phyloP scores from a whole-genome alignment of 1,284 basidiomycete genomes.

The Marasmius tenuissimus region DNA sequence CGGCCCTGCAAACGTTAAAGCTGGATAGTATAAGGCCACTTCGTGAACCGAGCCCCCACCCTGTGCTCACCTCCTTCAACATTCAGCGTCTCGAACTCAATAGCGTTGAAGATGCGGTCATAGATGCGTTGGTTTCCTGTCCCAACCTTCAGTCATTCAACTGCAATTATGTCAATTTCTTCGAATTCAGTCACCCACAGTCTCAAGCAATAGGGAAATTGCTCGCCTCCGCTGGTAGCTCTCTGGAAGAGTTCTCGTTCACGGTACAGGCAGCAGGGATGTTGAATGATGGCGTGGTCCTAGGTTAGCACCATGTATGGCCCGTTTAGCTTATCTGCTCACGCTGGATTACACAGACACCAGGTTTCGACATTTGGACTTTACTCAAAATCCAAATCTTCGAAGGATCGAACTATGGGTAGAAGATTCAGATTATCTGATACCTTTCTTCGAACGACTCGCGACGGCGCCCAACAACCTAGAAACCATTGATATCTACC shows the following conservation, averaged over 20 bases:
- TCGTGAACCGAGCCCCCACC: background rate
- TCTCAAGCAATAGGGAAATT: background rate
- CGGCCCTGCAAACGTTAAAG: background rate
- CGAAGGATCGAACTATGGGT: background rate
- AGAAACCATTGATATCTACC: background rate
- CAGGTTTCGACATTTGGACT: background rate
- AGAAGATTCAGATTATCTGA: background rate
- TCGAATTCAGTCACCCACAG: background rate
- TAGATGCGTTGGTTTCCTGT: background rate
- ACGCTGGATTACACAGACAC: background rate
- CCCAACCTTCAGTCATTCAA: background rate
- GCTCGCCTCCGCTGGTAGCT: background rate
- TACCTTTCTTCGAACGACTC: background rate
- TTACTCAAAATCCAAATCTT: background rate
- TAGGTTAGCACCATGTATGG: background rate
- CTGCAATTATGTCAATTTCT: background rate
- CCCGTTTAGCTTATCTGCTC: background rate
- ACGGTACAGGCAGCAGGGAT: background rate
- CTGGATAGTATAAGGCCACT: background rate
- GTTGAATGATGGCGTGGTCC: background rate
- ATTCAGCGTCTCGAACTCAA: background rate
- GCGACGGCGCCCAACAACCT: background rate
- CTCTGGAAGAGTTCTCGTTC: background rate
- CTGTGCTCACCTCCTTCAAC: background rate
- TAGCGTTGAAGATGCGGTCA: background rate